A percentile compares a stretch with the other conserved stretches of the same genome.
phyloP scores from a whole-genome alignment of 2,329 filamentous ascomycete genomes.

The Dryadomyces quercivorus region DNA sequence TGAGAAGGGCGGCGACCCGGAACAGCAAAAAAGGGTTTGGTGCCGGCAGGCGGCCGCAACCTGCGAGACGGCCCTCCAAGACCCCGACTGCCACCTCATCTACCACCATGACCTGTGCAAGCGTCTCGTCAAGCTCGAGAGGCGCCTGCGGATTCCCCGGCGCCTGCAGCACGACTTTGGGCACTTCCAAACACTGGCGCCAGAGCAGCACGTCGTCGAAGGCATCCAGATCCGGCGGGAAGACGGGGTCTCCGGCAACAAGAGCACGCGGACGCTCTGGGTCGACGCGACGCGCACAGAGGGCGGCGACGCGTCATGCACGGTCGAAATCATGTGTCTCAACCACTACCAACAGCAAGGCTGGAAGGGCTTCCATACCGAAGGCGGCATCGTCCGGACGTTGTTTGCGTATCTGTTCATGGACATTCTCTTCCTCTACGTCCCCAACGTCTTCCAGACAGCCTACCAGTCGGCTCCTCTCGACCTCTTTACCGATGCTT shows the following conservation, averaged over 20 bases:
- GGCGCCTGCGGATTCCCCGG: conserved; percentile 66
- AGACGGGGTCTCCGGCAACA: conserved; percentile 23
- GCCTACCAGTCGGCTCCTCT: conserved; percentile 87
- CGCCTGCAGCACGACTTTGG: conserved; percentile 87
- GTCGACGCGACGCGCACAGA: conserved; percentile 55
- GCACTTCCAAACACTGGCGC: conserved; percentile 66
- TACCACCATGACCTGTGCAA: conserved; percentile 94
- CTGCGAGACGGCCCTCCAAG: conserved; percentile 77
- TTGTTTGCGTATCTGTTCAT: conserved; percentile 85
- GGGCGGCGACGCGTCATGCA: conserved; percentile 33
- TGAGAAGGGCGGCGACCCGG: conserved; percentile 9
- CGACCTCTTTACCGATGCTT: conserved; percentile 85
- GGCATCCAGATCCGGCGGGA: conserved; percentile 62
- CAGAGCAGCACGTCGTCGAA: conserved; percentile 61
- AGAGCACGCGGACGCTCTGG: conserved; percentile 68
- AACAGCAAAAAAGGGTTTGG: conserved; percentile 57
- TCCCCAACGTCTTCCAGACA: conserved; percentile 96
- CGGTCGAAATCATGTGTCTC: conserved; percentile 89
- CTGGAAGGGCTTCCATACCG: conserved; percentile 91
- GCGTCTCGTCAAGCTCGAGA: conserved; percentile 83
- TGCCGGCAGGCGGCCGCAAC: conserved; percentile 63
- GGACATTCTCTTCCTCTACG: conserved; percentile 83
- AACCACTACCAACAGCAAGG: conserved; percentile 71
- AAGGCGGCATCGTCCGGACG: conserved; percentile 86
- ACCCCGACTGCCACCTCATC: conserved; percentile 79